These are phyloP conservation scores for Seiridium unicorne DNA, from an alignment of 2,329 filamentous ascomycete genomes.

Conservation along the genomic window DNA sequence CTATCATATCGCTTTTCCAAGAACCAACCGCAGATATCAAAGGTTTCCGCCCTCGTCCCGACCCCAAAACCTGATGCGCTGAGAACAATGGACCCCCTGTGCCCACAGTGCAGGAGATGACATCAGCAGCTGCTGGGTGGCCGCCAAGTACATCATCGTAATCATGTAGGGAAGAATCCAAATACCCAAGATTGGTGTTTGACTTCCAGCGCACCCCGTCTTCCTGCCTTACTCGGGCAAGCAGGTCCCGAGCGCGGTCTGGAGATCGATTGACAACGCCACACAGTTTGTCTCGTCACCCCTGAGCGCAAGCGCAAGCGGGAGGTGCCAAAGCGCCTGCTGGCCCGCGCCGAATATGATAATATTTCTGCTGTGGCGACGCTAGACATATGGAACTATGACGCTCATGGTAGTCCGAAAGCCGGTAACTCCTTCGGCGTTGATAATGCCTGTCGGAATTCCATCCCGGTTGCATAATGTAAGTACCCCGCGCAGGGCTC, in stretches of 20 bases:
- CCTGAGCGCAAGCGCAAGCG: constrained; percentile 58
- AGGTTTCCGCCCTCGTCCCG: constrained; percentile 22
- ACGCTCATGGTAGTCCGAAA: constrained; percentile 67
- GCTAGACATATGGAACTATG: constrained; percentile 38
- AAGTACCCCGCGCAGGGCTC: constrained; percentile 24
- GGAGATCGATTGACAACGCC: constrained; percentile 27
- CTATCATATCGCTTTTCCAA: constrained; percentile 61
- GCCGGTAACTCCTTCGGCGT: constrained; percentile 66
- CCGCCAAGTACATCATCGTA: constrained; percentile 44
- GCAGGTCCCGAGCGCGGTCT: constrained; percentile 24
- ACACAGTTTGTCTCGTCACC: constrained; percentile 21
- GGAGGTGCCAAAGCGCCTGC: constrained; percentile 71
- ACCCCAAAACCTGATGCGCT: constrained; percentile 41
- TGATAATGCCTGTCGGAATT: constrained; percentile 53
- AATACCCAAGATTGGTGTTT: constrained; percentile 5
- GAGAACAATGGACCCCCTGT: constrained; percentile 59
- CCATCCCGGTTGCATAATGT: constrained; percentile 8
- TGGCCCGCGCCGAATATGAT: constrained; percentile 69
- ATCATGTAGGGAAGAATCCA: background rate
- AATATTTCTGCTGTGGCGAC: constrained; percentile 33
- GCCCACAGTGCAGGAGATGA: constrained; percentile 65
- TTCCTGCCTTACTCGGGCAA: constrained; percentile 38
- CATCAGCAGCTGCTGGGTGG: constrained; percentile 54
- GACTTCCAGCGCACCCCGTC: constrained; percentile 33
- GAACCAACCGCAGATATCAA: constrained; percentile 52